Base-by-base conservation (phyloP, 768 basidiomycete species). In the Mrakia hoshinonis region DNA sequence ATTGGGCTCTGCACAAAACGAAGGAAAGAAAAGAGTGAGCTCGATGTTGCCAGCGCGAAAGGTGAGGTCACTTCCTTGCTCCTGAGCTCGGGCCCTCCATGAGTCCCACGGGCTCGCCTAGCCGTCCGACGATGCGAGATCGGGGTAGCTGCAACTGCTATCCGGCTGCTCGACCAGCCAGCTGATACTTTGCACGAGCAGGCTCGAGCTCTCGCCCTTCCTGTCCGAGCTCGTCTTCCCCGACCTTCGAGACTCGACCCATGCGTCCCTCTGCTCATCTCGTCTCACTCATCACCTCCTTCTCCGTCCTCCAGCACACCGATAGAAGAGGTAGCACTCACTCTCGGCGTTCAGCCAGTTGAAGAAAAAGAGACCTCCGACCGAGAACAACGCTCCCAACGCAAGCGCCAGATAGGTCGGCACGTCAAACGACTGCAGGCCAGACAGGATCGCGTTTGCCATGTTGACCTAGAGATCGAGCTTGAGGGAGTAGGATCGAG, bases 341-440 rank as follows among this genome's bases (percentile, higher is more conserved):
- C 58, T 61, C 58, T 61, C 58, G 3, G 31, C 20, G 58, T 61
- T 61, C 54, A 29, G 7, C 39, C 67, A 54, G 67, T 68, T 68
- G 67, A 60, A 55, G 29, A 68, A n/a, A 24, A 36, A 60, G 43
- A 68, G 38, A 3, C 52, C 43, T 15, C 39, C 22, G 39, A 38
- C 52, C 52, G 67, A 68, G 43, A 68, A 29, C 24, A 39, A 5
- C 13, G 31, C 22, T 29, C 67, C 67, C 39, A 68, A 24, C 31
- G 55, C 24, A 5, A 68, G 24, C 29, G 54, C 39, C 22, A 38
- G 38, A 39, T 46, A 13, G 26, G 54, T 58, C 9, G 67, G 67
- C 15, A 55, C 15, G 55, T 68, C 43, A 12, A 58, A 9, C 2
- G 39, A 9, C 36, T 36, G 20, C 12, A 61, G 10, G 18, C 36